These are phyloP conservation scores for Linnemannia elongata DNA, from an alignment of 192 early-diverging fungal genomes.

Conservation along the genomic window DNA sequence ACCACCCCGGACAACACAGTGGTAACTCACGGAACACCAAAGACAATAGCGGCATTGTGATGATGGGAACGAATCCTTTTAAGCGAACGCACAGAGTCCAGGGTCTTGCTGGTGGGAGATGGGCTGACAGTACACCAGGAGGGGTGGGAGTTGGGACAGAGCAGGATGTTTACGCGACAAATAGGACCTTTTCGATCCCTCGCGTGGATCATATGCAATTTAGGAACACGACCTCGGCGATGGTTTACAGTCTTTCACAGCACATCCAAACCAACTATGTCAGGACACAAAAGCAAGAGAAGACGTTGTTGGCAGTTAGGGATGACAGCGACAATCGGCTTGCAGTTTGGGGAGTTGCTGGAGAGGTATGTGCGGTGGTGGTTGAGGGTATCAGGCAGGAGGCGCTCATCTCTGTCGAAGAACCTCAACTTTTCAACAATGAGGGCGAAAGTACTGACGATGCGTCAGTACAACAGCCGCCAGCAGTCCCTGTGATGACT, in stretches of 20 bases:
- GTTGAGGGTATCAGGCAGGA: constrained; percentile 14
- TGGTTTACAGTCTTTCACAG: constrained; percentile 34
- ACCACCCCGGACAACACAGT: neutral
- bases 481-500: constrained; percentile 11
- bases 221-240: constrained; percentile 24
- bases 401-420: neutral
- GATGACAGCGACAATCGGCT: neutral
- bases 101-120: constrained; percentile 40
- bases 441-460: neutral
- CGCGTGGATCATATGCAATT: constrained; percentile 17
- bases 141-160: neutral
- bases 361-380: constrained; percentile 28
- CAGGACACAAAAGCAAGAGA: constrained; percentile 33
- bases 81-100: constrained; percentile 27
- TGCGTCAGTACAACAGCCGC: neutral
- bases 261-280: constrained; percentile 25
- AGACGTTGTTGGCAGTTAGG: neutral
- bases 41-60: constrained; percentile 9
- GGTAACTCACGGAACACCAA: neutral
- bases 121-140: constrained; percentile 5
- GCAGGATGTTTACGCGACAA: neutral
- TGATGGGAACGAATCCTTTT: constrained; percentile 54
- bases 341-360: constrained; percentile 23
- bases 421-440: neutral
- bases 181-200: constrained; percentile 13